Base-by-base conservation (phyloP, 1,139 yeast genomes). In the Candida albicans region DNA sequence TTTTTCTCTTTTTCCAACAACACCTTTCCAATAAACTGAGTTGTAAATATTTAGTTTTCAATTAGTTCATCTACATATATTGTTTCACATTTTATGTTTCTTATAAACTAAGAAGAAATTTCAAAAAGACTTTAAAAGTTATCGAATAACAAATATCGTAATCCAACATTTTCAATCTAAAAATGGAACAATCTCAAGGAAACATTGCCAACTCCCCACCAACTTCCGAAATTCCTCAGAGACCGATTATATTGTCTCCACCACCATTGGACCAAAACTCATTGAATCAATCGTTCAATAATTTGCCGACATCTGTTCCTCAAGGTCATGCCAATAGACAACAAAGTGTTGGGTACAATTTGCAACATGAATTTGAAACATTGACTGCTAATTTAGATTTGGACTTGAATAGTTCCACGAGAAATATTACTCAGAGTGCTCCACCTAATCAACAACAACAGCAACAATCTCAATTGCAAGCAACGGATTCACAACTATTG, bases 291-390 rank as follows among this genome's bases (percentile, higher is more conserved):
- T n/a, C 13, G 12, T 27, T 33, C 37, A 18, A 36, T n/a, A 14
- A 12, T 13, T 25, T 36, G 32, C 43, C 37, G 18, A 37, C 8
- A 10, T n/a, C 10, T 27, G n/a, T 27, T 8, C 34, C 40, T 8
- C 30, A 42, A 10, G 54, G 50, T 39, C 67, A 64, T 41, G 45
- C 55, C 22, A 61, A 62, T 40, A 59, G 74, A 47, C 74, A 70
- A 49, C 73, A 66, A 49, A 68, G 73, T 52, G 75, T 74, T 35
- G 73, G 77, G 9, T 66, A 66, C 52, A 71, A 73, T 49, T 65
- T 72, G 52, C 77, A 66, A 59, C 79, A 67, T 45, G 80, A 67
- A 58, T 73, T 69, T 54, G 77, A 67, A 52, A 71, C 77, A 12
- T 62, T 73, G 49, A 72, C 72, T 39, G 75, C 72, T 24, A 77